These are phyloP conservation scores for Xerophyta viscosa DNA, from an alignment of 106 monocot species.

Conservation along the genomic window DNA sequence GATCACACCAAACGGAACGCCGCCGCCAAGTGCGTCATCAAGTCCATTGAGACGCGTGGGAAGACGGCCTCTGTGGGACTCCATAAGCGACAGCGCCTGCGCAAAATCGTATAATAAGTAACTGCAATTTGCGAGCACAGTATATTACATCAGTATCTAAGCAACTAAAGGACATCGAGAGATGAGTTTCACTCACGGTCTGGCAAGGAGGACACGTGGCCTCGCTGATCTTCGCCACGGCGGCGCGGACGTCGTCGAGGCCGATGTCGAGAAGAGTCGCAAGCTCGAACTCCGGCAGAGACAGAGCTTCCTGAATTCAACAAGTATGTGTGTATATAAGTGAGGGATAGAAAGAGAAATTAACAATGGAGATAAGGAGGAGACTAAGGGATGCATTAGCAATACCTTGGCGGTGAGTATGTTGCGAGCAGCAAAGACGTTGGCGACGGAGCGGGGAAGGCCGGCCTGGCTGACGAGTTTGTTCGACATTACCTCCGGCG, in stretches of 20 bases:
- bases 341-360: not conserved
- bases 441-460: slow-evolving; percentile 56
- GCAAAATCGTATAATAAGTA: not conserved
- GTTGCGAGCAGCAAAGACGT: slow-evolving; percentile 84
- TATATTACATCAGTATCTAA: no score
- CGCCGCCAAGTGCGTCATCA: slow-evolving; percentile 70
- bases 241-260: slow-evolving; percentile 30
- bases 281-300: slow-evolving; percentile 79
- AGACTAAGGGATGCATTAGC: no score
- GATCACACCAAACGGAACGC: slow-evolving; percentile 65
- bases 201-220: slow-evolving; percentile 57
- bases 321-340: no score
- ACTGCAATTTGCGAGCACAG: not conserved
- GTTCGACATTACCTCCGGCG: slow-evolving; percentile 51
- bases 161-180: no score
- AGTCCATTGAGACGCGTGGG: slow-evolving; percentile 57
- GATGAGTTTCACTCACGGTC: slow-evolving; percentile 25
- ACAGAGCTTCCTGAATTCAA: slow-evolving; percentile 84
- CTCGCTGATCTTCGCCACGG: slow-evolving; percentile 70
- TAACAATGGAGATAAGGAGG: no score
- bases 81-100: slow-evolving; percentile 65
- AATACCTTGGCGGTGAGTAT: slow-evolving; percentile 76
- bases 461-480: slow-evolving; percentile 70
- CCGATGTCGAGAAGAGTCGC: slow-evolving; percentile 50
- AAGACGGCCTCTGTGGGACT: slow-evolving; percentile 47